Evolutionary conservation across 2,329 filamentous ascomycete genomes (phyloP).

Genomic region (Salinomyces thailandicus): DNA sequence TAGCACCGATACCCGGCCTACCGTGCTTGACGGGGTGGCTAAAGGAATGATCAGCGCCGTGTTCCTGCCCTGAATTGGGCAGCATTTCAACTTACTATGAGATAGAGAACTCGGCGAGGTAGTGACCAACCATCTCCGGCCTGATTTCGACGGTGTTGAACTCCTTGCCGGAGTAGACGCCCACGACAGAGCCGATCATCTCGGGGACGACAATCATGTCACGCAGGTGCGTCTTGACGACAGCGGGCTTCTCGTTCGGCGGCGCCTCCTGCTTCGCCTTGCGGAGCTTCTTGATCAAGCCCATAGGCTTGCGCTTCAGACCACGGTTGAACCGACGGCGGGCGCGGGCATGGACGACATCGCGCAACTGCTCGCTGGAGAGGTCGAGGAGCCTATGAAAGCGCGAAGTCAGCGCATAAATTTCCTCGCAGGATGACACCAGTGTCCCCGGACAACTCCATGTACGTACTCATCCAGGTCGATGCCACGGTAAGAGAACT

Average conservation of each 20-base stretch:
- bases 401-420: constrained; percentile 6
- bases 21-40: constrained; percentile 99
- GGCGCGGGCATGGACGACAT: constrained; percentile 98
- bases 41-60: constrained; percentile 41
- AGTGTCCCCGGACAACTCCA: not conserved
- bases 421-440: not conserved
- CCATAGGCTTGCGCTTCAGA: constrained; percentile 99
- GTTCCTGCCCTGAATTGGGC: not conserved
- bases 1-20: constrained; percentile 99
- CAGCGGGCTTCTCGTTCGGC: constrained; percentile 99
- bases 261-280: constrained; percentile 98
- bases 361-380: constrained; percentile 93
- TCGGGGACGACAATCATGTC: constrained; percentile 99
- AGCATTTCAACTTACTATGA: constrained; percentile 68
- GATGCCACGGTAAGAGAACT: constrained; percentile 99
- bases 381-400: constrained; percentile 83
- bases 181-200: constrained; percentile 98
- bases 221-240: constrained; percentile 98
- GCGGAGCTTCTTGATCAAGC: constrained; percentile 99
- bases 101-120: constrained; percentile 98
- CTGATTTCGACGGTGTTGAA: constrained; percentile 99
- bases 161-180: constrained; percentile 99
- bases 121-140: constrained; percentile 99
- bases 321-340: constrained; percentile 99
- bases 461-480: constrained; percentile 92